Base-by-base conservation (phyloP, 352 stramenopile genomes). In the Hyaloperonospora brassicae region DNA sequence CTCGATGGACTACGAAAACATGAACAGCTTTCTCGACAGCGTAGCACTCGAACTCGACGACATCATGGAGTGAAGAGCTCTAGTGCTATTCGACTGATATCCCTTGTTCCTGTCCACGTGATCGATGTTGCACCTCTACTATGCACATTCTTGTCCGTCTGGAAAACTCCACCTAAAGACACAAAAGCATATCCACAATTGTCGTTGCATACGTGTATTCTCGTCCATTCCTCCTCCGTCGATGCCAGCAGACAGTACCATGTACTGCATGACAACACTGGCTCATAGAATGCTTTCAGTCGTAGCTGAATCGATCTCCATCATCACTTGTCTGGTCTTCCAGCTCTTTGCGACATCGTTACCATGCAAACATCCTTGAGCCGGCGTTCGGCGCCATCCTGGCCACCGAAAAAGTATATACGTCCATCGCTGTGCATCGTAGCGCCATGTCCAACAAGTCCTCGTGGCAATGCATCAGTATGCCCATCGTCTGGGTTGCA, bases 321-420 rank as follows among this genome's bases (percentile, higher is more conserved):
- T n/a, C n/a, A n/a, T n/a, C n/a, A n/a, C n/a, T n/a, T n/a, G n/a
- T n/a, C n/a, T n/a, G n/a, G n/a, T n/a, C n/a, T n/a, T n/a, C n/a
- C n/a, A n/a, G n/a, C n/a, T n/a, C n/a, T n/a, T n/a, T n/a, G n/a
- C n/a, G n/a, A n/a, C n/a, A n/a, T n/a, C n/a, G n/a, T n/a, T n/a
- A n/a, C n/a, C n/a, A n/a, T n/a, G n/a, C n/a, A n/a, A n/a, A n/a
- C n/a, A n/a, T n/a, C n/a, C n/a, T n/a, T n/a, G n/a, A n/a, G 64
- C 27, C 95, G 89, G 47, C 81, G 59, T 54, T 97, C 88, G 21
- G 57, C 61, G 0, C 55, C 71, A 57, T 96, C 65, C 55, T 96
- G 80, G 12, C 93, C 93, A 46, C 89, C 87, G 57, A 97, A 96
- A 22, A 95, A 52, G 6, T 95, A 56, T 30, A 97, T 67, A 27